Conservation (phyloP, 192 early-diverging fungal species). For the Linnemannia zychae region DNA sequence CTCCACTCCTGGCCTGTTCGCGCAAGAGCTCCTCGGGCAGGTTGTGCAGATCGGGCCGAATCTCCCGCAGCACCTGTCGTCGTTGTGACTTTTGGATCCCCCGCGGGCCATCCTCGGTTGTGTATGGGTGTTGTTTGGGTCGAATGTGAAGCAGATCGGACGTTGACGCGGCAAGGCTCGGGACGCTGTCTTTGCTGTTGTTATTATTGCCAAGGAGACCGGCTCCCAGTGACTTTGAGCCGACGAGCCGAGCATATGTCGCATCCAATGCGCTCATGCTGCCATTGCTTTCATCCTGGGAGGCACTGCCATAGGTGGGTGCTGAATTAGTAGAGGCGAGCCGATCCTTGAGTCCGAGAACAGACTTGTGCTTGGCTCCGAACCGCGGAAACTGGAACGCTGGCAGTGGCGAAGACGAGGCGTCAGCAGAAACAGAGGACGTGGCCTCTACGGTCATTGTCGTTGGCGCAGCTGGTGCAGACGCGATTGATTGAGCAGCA, state of each 20-base stretch:
- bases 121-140: constrained; percentile 42
- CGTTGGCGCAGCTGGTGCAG: constrained; percentile 15
- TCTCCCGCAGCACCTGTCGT: constrained; percentile 36
- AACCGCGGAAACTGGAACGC: constrained; percentile 37
- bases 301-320: background rate
- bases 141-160: constrained; percentile 40
- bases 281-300: background rate
- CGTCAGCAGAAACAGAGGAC: background rate
- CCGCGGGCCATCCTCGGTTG: constrained; percentile 31
- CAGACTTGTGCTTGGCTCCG: constrained; percentile 31
- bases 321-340: constrained; percentile 12
- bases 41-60: constrained; percentile 47
- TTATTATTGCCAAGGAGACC: background rate
- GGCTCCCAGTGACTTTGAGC: constrained; percentile 8
- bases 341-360: constrained; percentile 31
- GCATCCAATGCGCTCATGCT: background rate
- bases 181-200: background rate
- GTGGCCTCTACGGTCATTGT: background rate
- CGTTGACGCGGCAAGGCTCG: background rate
- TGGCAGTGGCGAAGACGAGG: constrained; percentile 4
- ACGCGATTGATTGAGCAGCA: background rate
- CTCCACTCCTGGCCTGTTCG: constrained; percentile 47
- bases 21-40: constrained; percentile 48
- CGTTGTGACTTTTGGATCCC: constrained; percentile 42
- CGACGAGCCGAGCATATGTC: constrained; percentile 24